Evolutionary conservation across 345 rosid species (phyloP).

Genomic region (Citrus cavaleriei): DNA sequence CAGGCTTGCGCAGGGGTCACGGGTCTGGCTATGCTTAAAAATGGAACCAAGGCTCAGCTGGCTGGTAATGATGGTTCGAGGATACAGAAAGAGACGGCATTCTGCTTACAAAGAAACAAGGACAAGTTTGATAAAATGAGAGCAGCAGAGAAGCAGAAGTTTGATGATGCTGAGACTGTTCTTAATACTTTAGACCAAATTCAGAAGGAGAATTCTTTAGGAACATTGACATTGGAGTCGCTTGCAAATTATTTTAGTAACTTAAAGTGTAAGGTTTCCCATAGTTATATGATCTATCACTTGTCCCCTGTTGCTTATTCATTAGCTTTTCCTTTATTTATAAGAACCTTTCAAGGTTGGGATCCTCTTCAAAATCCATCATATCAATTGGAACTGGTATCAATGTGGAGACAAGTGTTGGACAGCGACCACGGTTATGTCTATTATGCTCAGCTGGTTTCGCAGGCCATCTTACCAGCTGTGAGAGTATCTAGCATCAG

Average conservation of each 20-base stretch:
- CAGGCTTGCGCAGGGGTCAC: too few species aligned
- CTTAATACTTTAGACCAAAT: too few species aligned
- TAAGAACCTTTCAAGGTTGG: slow-evolving; percentile 90
- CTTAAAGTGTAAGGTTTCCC: slow-evolving; percentile 46
- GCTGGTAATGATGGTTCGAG: too few species aligned
- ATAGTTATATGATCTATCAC: slow-evolving; percentile 75
- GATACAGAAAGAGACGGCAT: too few species aligned
- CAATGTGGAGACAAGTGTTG: slow-evolving; percentile 63
- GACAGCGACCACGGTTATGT: slow-evolving; percentile 59
- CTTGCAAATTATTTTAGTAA: slow-evolving; percentile 34
- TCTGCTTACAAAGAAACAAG: too few species aligned
- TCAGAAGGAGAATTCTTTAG: too few species aligned
- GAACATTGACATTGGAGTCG: too few species aligned
- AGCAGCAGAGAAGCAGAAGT: too few species aligned
- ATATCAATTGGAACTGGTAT: slow-evolving; percentile 58
- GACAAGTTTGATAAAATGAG: too few species aligned
- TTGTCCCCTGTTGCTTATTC: slow-evolving; percentile 76
- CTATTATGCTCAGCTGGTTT: slow-evolving; percentile 72
- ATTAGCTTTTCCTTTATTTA: slow-evolving; percentile 70
- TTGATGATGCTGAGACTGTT: too few species aligned
- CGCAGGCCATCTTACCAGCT: slow-evolving; percentile 79
- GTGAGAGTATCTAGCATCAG: slow-evolving; percentile 78
- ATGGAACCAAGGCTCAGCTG: too few species aligned
- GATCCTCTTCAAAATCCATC: slow-evolving; percentile 72
- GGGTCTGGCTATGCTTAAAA: too few species aligned